These are phyloP conservation scores for Cyberlindnera bimundalis DNA, from an alignment of 805 yeast species.

Conservation along the genomic window DNA sequence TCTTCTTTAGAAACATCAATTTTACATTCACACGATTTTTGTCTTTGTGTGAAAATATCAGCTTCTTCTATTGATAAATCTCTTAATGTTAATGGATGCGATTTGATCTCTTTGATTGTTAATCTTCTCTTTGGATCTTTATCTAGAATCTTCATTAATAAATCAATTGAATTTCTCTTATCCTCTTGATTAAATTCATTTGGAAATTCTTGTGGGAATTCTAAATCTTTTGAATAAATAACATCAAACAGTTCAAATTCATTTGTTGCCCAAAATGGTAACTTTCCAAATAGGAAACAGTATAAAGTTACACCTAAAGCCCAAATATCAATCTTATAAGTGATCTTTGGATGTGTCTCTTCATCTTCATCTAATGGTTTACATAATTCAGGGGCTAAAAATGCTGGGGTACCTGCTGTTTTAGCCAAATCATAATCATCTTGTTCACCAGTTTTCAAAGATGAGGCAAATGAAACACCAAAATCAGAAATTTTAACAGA, in stretches of 20 bases:
- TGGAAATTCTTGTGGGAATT: conserved; percentile 59
- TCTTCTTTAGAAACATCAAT: conserved; percentile 66
- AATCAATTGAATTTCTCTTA: conserved; percentile 44
- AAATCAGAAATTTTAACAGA: conserved; percentile 92
- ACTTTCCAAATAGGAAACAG: conserved; percentile 80
- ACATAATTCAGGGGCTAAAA: conserved; percentile 92
- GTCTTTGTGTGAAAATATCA: conserved; percentile 21
- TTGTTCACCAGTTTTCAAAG: conserved; percentile 40
- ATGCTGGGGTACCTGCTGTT: conserved; percentile 97
- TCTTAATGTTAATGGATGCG: conserved; percentile 64
- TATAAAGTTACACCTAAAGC: conserved; percentile 90
- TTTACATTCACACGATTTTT: conserved; percentile 28
- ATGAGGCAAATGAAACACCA: conserved; percentile 81
- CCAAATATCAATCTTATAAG: conserved; percentile 93
- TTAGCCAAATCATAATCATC: conserved; percentile 84
- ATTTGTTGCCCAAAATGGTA: conserved; percentile 86
- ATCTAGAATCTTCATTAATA: conserved; percentile 56
- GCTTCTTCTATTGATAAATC: conserved; percentile 34
- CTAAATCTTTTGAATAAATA: conserved; percentile 60
- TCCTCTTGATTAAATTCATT: conserved; percentile 36
- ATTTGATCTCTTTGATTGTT: conserved; percentile 67
- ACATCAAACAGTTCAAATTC: conserved; percentile 84
- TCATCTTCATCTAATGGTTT: conserved; percentile 37
- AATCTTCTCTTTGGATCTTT: conserved; percentile 70
- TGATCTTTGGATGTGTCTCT: conserved; percentile 45